These are phyloP conservation scores for Chalaropsis ovoidea DNA, from an alignment of 2,329 filamentous ascomycete species.

Conservation along the genomic window DNA sequence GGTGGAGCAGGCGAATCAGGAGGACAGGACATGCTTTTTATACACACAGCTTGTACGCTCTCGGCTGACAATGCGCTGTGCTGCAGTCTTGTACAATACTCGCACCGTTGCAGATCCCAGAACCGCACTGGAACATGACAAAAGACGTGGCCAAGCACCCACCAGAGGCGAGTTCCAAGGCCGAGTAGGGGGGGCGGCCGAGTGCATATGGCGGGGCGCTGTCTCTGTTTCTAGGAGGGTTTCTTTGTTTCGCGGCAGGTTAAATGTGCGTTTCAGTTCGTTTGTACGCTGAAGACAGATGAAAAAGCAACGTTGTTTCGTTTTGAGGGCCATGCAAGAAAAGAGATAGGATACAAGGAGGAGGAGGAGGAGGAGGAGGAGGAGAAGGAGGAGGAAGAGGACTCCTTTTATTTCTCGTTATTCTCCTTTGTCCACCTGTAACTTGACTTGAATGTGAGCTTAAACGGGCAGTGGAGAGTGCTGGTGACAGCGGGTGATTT, in stretches of 20 bases:
- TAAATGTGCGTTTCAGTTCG: background rate
- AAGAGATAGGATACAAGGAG: too few species aligned
- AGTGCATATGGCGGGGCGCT: too few species aligned
- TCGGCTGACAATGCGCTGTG: background rate
- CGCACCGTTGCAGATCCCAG: background rate
- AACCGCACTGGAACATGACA: background rate
- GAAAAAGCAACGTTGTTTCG: background rate
- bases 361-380: constrained; percentile 1
- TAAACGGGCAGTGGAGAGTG: background rate
- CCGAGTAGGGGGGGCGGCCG: background rate
- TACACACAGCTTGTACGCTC: constrained; percentile 1
- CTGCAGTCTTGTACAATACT: background rate
- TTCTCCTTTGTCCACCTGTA: background rate
- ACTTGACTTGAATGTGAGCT: background rate
- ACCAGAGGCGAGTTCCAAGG: background rate
- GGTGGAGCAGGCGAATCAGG: constrained; percentile 1
- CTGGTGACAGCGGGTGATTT: too few species aligned
- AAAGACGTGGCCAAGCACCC: background rate
- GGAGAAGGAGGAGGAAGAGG: constrained; percentile 3
- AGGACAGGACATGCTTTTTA: background rate
- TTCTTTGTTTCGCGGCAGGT: constrained; percentile 6
- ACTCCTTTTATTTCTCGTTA: background rate
- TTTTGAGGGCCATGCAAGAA: background rate
- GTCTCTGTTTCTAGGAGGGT: too few species aligned
- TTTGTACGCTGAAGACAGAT: background rate